Percentiles rank a stretch among this genome's conserved stretches.
These are phyloP conservation scores for Spinacia oleracea DNA, from an alignment of 179 eudicot genomes.

Conservation along the genomic window DNA sequence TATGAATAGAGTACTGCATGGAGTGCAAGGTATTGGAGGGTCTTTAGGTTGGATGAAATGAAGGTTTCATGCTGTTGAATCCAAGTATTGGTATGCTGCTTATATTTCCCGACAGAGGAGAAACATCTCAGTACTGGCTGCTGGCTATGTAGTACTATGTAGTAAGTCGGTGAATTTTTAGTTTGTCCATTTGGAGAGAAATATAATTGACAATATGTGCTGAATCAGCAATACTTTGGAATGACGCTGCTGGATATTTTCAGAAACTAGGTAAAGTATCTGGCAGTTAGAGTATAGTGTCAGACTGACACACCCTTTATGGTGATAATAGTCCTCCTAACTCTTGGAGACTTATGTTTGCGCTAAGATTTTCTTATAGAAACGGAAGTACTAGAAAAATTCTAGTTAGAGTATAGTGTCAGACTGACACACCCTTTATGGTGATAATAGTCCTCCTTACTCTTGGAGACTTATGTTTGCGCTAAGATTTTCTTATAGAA, in stretches of 20 bases:
- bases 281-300: neutral
- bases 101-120: neutral
- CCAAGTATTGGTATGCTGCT: neutral
- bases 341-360: neutral
- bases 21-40: neutral
- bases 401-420: neutral
- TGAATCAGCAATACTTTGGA: neutral
- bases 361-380: neutral
- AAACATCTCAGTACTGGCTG: neutral
- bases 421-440: neutral
- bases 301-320: neutral
- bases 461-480: neutral
- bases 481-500: neutral
- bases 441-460: neutral
- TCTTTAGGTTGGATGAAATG: neutral
- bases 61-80: neutral
- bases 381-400: neutral
- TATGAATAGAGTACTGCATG: neutral
- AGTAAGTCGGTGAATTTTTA: neutral
- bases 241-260: no score
- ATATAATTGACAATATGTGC: neutral
- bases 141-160: neutral
- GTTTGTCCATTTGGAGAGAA: neutral
- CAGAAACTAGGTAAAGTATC: neutral
- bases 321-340: neutral